Evolutionary conservation across 169 alveolate genomes (phyloP).

Genomic region (Eimeria maxima): DNA sequence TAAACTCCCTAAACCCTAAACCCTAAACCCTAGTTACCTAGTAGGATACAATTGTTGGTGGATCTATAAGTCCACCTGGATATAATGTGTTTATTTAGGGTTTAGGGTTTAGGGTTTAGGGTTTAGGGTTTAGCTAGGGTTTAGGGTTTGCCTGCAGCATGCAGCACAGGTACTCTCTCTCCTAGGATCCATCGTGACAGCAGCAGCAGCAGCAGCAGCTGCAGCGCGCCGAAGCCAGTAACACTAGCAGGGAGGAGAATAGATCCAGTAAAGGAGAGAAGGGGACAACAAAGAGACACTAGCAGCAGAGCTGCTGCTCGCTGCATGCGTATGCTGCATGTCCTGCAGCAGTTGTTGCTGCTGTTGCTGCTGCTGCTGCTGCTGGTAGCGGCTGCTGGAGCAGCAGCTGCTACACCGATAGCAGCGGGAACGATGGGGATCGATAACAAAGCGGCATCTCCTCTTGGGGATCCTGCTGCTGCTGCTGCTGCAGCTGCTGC

Average conservation of each 20-base stretch:
- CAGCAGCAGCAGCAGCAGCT: slow-evolving; percentile 18
- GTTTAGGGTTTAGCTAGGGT: slow-evolving; percentile 55
- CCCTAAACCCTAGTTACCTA: background rate
- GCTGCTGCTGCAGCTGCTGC: background rate
- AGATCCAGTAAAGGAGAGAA: background rate
- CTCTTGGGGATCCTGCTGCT: slow-evolving; percentile 21
- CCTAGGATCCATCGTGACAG: background rate
- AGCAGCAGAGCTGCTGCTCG: background rate
- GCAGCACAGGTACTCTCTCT: background rate
- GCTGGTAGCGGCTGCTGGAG: too few species aligned
- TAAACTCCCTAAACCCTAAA: background rate
- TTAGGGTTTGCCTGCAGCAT: slow-evolving; percentile 40
- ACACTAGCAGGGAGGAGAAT: slow-evolving; percentile 24
- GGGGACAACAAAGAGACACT: slow-evolving; percentile 4
- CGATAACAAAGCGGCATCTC: background rate
- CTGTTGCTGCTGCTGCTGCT: background rate
- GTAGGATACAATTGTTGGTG: background rate
- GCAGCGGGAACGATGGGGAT: background rate
- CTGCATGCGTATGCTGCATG: background rate
- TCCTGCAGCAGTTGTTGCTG: slow-evolving; percentile 25
- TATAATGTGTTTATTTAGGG: background rate
- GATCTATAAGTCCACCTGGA: too few species aligned
- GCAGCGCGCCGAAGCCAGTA: slow-evolving; percentile 44
- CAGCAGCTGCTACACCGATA: background rate
- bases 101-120: slow-evolving; percentile 56